Percentiles rank a stretch among this genome's conserved stretches.
These are phyloP conservation scores for Pistacia atlantica DNA, from an alignment of 345 rosid species.

Conservation along the genomic window DNA sequence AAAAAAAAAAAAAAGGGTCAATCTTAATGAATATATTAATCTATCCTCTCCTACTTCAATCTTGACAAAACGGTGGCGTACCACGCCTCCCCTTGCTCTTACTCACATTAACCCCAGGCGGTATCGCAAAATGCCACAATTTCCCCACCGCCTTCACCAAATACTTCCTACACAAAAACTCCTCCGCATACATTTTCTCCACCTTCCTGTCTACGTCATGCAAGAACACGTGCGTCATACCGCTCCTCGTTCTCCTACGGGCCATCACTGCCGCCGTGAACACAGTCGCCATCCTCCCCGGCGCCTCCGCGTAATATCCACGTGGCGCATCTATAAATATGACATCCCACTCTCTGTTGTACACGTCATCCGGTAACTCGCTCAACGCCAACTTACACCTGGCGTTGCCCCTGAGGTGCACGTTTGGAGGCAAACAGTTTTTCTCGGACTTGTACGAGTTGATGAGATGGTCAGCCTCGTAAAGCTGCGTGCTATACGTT, in stretches of 20 bases:
- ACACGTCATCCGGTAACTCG: slow-evolving; percentile 50
- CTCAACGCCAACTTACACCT: slow-evolving; percentile 44
- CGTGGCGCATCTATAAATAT: slow-evolving; percentile 62
- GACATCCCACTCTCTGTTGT: slow-evolving; percentile 58
- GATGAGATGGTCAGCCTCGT: slow-evolving; percentile 48
- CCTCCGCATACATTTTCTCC: slow-evolving; percentile 52
- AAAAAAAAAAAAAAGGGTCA: background rate
- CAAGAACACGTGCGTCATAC: slow-evolving; percentile 57
- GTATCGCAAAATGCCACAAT: slow-evolving; percentile 55
- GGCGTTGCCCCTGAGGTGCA: slow-evolving; percentile 32
- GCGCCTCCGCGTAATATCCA: slow-evolving; percentile 58
- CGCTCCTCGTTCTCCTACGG: slow-evolving; percentile 36
- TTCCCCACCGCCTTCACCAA: slow-evolving; percentile 44
- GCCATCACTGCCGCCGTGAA: slow-evolving; percentile 67
- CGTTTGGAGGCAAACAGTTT: slow-evolving; percentile 34
- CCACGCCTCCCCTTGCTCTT: too few species aligned
- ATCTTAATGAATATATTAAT: too few species aligned
- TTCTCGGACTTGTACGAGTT: slow-evolving; percentile 32
- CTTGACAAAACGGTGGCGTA: too few species aligned
- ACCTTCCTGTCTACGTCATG: slow-evolving; percentile 61
- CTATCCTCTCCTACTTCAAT: too few species aligned
- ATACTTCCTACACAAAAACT: slow-evolving; percentile 51
- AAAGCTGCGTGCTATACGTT: slow-evolving; percentile 46
- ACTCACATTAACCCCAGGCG: slow-evolving; percentile 23
- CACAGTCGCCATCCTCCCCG: slow-evolving; percentile 66